Base-by-base conservation (phyloP, 164 flowering plant species). In the Stephania japonica region DNA sequence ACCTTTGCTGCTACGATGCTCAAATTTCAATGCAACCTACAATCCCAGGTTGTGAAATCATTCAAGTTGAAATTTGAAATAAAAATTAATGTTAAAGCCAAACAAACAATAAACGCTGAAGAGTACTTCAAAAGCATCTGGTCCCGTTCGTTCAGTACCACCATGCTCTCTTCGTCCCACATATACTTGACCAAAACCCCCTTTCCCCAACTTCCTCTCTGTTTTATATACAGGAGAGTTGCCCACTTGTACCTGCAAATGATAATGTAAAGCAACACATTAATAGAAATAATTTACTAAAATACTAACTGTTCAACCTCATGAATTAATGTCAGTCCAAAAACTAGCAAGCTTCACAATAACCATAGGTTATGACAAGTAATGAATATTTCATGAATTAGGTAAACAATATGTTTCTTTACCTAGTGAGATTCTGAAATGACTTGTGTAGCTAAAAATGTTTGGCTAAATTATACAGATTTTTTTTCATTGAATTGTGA, bases 161-260 rank as follows among this genome's bases (percentile, higher is more conserved):
- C 95, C 97, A 77, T 70, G 79, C 13, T 83, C 75, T 79, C 93
- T 83, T 77, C 89, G 81, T 56, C 98, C 97, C 74, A 91, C 97
- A 82, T 87, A 93, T 59, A 91, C 98, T 86, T 93, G 98, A 59
- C 98, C 98, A 86, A 93, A 93, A 56, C 98, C 98, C 75, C 98
- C 98, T 79, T 93, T 93, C 19, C 98, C 98, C 79, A 93, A 79
- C 78, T 91, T 93, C 82, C 88, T 86, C 79, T 93, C 92, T 67
- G 84, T 74, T 77, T 87, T 91, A 75, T 90, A 93, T 47, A 81
- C 72, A 80, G 98, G 98, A 74, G 96, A 93, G 73, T 81, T 86
- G 65, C 91, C 91, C 62, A 93, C 92, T 81, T 91, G 94, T 56
- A 93, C 94, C 98, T 93, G 84, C 78, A 85, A 41, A 47, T 47